Evolutionary conservation across 805 yeast genomes (phyloP).

Genomic region (Candida tammaniensis): DNA sequence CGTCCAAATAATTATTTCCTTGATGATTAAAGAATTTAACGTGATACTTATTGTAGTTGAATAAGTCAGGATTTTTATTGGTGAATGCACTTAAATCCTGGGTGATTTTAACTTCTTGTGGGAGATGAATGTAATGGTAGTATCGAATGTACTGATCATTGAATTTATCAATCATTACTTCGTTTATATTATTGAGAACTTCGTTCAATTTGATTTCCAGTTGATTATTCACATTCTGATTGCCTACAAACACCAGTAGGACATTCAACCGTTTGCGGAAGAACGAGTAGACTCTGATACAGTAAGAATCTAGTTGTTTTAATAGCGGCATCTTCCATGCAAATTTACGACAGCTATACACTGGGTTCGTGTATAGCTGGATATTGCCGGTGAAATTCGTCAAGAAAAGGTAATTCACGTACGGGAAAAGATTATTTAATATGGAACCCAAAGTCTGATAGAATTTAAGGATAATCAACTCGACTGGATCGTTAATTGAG

Average conservation of each 20-base stretch:
- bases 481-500: conserved; percentile 13
- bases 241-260: conserved; percentile 16
- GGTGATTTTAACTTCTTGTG: conserved; percentile 10
- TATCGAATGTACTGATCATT: conserved; percentile 10
- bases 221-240: conserved; percentile 11
- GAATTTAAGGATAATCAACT: conserved; percentile 12
- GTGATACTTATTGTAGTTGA: conserved; percentile 17
- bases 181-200: conserved; percentile 15
- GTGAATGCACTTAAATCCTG: conserved; percentile 1
- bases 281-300: conserved; percentile 17
- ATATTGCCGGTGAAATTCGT: conserved; percentile 23
- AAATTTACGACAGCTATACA: conserved; percentile 1
- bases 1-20: neutral
- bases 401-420: conserved; percentile 18
- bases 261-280: conserved; percentile 20
- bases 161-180: conserved; percentile 21
- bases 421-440: conserved; percentile 22
- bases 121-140: conserved; percentile 21
- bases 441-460: conserved; percentile 15
- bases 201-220: conserved; percentile 7
- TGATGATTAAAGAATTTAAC: conserved; percentile 8
- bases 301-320: conserved; percentile 14
- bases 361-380: conserved; percentile 12
- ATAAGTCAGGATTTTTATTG: conserved; percentile 1
- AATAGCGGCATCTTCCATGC: conserved; percentile 3